These are phyloP conservation scores for Leishmania braziliensis DNA, from an alignment of 208 protist genomes.

Conservation along the genomic window DNA sequence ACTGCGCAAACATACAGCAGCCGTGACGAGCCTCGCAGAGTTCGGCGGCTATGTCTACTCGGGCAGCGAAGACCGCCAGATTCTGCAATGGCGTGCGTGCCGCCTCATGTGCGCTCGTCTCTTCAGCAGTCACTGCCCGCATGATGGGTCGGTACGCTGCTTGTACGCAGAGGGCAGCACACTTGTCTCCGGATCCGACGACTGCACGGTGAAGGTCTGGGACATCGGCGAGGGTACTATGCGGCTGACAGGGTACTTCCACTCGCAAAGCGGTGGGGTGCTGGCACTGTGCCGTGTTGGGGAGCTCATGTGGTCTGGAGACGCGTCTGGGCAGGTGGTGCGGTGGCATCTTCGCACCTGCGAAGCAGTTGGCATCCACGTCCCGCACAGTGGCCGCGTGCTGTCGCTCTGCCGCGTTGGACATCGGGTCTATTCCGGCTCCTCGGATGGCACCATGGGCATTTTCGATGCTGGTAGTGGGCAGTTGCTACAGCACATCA, in stretches of 20 bases:
- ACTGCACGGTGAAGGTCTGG: conserved; percentile 87
- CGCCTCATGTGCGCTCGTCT: conserved; percentile 39
- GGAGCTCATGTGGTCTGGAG: conserved; percentile 83
- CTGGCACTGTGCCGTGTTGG: conserved; percentile 73
- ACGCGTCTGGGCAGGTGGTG: conserved; percentile 64
- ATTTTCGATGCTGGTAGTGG: conserved; percentile 55
- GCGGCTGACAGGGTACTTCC: conserved; percentile 78
- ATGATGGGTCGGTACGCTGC: conserved; percentile 64
- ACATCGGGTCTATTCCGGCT: conserved; percentile 70
- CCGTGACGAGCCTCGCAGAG: conserved; percentile 72
- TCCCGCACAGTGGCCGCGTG: conserved; percentile 54
- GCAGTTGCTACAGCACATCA: conserved; percentile 55
- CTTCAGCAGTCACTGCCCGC: conserved; percentile 35
- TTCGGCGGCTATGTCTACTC: conserved; percentile 86
- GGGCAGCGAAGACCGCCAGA: conserved; percentile 58
- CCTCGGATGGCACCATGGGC: conserved; percentile 72
- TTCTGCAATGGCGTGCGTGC: conserved; percentile 73
- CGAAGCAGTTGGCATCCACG: conserved; percentile 56
- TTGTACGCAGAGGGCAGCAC: conserved; percentile 84
- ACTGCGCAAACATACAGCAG: conserved; percentile 53
- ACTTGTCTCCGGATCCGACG: conserved; percentile 75
- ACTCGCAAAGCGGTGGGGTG: conserved; percentile 63
- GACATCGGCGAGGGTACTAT: conserved; percentile 66
- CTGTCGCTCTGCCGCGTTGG: conserved; percentile 62
- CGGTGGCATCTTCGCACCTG: conserved; percentile 73